Percentiles rank a stretch among this genome's conserved stretches.
Evolutionary conservation across 2,329 filamentous ascomycete species (phyloP).

Genomic region (Aspergillus spinulosporus): DNA sequence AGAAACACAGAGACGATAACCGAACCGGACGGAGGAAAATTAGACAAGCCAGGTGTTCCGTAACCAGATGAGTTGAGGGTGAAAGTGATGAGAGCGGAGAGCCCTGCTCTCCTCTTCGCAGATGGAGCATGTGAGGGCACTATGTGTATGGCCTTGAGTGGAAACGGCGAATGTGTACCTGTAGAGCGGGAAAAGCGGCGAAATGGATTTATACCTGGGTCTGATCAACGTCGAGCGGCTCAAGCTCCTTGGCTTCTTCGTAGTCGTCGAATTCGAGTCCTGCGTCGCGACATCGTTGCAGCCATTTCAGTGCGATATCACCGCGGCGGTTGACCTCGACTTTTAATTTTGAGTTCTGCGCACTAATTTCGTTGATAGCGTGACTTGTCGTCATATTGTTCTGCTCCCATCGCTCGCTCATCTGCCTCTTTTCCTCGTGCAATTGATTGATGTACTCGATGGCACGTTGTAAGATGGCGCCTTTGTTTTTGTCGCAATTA

Average conservation of each 20-base stretch:
- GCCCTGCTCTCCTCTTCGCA: slow-evolving; percentile 23
- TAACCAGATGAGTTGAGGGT: slow-evolving; percentile 14
- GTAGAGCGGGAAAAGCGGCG: not conserved
- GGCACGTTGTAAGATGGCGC: slow-evolving; percentile 88
- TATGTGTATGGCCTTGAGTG: slow-evolving; percentile 20
- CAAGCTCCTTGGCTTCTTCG: slow-evolving; percentile 45
- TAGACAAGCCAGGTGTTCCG: not conserved
- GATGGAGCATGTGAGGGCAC: slow-evolving; percentile 31
- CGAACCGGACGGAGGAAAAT: slow-evolving; percentile 1
- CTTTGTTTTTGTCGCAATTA: slow-evolving; percentile 98
- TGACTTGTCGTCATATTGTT: slow-evolving; percentile 47
- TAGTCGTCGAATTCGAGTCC: slow-evolving; percentile 53
- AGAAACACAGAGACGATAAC: slow-evolving; percentile 3
- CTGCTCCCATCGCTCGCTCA: slow-evolving; percentile 44
- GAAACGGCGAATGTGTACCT: slow-evolving; percentile 2
- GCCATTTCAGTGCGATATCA: slow-evolving; percentile 60
- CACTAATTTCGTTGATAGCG: slow-evolving; percentile 77
- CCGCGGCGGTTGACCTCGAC: slow-evolving; percentile 83
- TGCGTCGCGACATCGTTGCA: slow-evolving; percentile 48
- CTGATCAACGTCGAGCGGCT: slow-evolving; percentile 39
- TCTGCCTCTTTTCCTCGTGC: slow-evolving; percentile 47
- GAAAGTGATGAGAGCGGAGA: slow-evolving; percentile 15
- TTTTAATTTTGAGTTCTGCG: slow-evolving; percentile 93
- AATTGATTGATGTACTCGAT: slow-evolving; percentile 93
- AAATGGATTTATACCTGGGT: slow-evolving; percentile 19